Conservation (phyloP, 75 land plant species). For the Pinus albicaulis region DNA sequence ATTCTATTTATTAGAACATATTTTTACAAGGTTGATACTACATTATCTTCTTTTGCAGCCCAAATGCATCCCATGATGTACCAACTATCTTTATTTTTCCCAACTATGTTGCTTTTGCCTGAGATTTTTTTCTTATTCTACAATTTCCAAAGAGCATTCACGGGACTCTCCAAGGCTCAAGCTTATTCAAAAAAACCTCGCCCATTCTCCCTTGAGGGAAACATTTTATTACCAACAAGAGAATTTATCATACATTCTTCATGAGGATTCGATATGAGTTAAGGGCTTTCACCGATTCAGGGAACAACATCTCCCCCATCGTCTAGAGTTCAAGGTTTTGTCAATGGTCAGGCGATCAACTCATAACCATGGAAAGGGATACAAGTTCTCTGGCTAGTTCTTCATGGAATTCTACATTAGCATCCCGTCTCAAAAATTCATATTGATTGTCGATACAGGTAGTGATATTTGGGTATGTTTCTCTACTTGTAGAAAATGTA, state of each 20-base stretch:
- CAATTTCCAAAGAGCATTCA: background rate
- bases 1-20: background rate
- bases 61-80: background rate
- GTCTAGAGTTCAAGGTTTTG: background rate
- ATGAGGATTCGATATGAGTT: constrained; percentile 1
- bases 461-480: constrained; percentile 69
- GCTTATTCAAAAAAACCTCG: background rate
- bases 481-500: constrained; percentile 35
- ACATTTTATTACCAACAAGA: constrained; percentile 1
- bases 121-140: too few relatives aligned
- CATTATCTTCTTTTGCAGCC: background rate
- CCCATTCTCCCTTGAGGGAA: constrained; percentile 1
- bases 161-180: background rate
- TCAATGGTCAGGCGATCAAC: background rate
- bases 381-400: constrained; percentile 63
- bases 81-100: background rate
- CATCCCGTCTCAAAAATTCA: constrained; percentile 55
- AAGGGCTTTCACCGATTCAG: background rate
- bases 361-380: background rate
- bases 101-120: background rate
- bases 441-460: constrained; percentile 70
- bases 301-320: background rate
- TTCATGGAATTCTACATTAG: constrained; percentile 57
- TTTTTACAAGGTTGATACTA: background rate
- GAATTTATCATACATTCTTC: constrained; percentile 1